Percentiles rank a stretch among this genome's conserved stretches.
Evolutionary conservation across 116 monocot genomes (phyloP).

Genomic region (Posidonia oceanica): DNA sequence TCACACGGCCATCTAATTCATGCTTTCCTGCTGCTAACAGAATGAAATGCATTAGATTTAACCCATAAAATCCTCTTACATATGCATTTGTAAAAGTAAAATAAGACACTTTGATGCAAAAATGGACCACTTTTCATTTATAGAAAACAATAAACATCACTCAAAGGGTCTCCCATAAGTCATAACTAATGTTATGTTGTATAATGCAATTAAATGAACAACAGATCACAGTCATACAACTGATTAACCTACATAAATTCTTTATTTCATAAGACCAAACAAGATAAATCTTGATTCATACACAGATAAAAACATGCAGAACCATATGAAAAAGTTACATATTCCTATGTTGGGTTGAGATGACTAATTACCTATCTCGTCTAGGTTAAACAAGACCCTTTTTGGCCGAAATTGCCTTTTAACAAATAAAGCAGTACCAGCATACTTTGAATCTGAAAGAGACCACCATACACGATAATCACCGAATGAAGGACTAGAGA

Average conservation of each 20-base stretch:
- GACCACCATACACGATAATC: constrained; percentile 94
- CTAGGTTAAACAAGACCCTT: constrained; percentile 64
- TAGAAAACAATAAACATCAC: no score
- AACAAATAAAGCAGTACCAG: constrained; percentile 84
- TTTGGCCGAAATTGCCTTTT: constrained; percentile 70
- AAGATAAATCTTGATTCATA: background rate
- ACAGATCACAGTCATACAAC: background rate
- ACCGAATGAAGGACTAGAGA: constrained; percentile 61
- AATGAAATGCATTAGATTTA: constrained; percentile 6
- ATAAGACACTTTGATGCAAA: no score
- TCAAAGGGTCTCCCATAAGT: no score
- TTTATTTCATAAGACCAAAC: no score
- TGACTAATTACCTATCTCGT: constrained; percentile 32
- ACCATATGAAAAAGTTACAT: background rate
- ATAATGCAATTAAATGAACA: background rate
- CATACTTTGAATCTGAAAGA: constrained; percentile 97
- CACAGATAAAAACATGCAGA: background rate
- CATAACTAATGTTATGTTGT: background rate
- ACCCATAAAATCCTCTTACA: no score
- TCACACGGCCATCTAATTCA: constrained; percentile 90
- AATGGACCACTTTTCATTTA: no score
- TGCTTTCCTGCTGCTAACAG: constrained; percentile 74
- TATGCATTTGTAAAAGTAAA: no score
- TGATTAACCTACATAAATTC: background rate
- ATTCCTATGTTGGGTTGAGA: background rate